Evolutionary conservation across 495 filamentous ascomycete species (phyloP).

Genomic region (Haplographium delicatum): DNA sequence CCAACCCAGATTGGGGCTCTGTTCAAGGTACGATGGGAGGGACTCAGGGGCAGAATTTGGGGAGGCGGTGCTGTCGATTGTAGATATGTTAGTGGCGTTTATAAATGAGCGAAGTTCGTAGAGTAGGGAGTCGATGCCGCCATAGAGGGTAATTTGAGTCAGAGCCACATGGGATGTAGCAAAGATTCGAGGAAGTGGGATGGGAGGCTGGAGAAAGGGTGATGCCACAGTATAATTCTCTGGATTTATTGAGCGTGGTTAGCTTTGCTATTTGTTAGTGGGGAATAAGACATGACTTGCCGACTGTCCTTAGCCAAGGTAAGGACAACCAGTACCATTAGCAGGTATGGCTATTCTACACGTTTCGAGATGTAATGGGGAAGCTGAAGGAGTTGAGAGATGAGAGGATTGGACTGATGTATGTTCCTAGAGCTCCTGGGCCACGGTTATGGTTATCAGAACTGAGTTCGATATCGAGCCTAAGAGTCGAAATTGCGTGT

Average conservation of each 20-base stretch:
- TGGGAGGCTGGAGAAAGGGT: neutral
- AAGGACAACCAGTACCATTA: too few species aligned
- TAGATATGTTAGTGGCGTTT: neutral
- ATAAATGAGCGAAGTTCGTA: neutral
- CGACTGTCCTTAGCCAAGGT: neutral
- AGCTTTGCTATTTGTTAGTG: neutral
- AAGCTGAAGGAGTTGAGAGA: too few species aligned
- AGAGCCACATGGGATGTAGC: constrained; percentile 2
- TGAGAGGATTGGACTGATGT: too few species aligned
- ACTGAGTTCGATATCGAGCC: too few species aligned
- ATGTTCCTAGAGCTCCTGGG: too few species aligned
- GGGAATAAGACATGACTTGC: neutral
- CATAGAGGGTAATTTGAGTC: neutral
- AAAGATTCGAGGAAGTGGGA: neutral
- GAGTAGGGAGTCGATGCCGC: neutral
- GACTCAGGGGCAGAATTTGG: neutral
- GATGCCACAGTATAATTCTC: constrained; percentile 13
- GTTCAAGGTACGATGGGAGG: neutral
- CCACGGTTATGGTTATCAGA: too few species aligned
- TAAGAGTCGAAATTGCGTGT: neutral
- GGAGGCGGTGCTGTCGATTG: too few species aligned
- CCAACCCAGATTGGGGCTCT: neutral
- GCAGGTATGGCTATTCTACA: too few species aligned
- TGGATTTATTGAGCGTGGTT: neutral
- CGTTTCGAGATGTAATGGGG: too few species aligned